Evolutionary conservation across 2,329 filamentous ascomycete species (phyloP), one percentile per base, ranked within the genome.

Genomic region (Trichoderma koningii): DNA sequence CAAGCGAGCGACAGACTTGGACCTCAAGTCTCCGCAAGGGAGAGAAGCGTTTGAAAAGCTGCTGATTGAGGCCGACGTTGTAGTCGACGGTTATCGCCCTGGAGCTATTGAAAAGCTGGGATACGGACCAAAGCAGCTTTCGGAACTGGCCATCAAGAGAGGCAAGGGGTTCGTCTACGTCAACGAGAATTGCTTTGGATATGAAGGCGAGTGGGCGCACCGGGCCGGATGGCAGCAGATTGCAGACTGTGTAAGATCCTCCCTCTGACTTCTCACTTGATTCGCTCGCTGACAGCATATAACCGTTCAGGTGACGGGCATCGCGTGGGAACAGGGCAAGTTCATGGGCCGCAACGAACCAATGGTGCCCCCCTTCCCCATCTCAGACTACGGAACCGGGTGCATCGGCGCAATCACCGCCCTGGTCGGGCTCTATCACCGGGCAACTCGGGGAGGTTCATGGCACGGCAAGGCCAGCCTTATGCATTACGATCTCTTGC

Each of bases 171-270:
- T 88, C 41, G 81, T 91, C 7, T 89, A 90, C 70, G 86, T 90
- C 7, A 83, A 85, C 41, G 89, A 92, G 73, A 87, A 91, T 72
- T 91, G 89, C 73, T 91, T 91, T 69, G 89, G 89, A 0, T 86
- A 80, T 19, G 65, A 74, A 5, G 77, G 77, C 2, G 85, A 88
- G 66, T 91, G 88, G 88, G 82, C 84, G 1, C 75, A 77, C 7
- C 80, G 88, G 3, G 84, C 87, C 5, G 89, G 89, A 7, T 91
- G 89, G 89, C 89, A 90, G 71, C 87, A 89, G 69, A 90, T 90
- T 69, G 87, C 87, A 17, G 89, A 91, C 72, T 88, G 76, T 52
- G 87, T 79, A 69, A 67, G 75, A 70, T 3, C 5, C 34, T 5
- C 21, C 21, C 21, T 34, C 21, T 7, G 12, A 21, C 7, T 7